Evolutionary conservation across 805 yeast species (phyloP), one percentile per base, ranked within the genome.

Genomic region (Monosporozyma yasuniensis): DNA sequence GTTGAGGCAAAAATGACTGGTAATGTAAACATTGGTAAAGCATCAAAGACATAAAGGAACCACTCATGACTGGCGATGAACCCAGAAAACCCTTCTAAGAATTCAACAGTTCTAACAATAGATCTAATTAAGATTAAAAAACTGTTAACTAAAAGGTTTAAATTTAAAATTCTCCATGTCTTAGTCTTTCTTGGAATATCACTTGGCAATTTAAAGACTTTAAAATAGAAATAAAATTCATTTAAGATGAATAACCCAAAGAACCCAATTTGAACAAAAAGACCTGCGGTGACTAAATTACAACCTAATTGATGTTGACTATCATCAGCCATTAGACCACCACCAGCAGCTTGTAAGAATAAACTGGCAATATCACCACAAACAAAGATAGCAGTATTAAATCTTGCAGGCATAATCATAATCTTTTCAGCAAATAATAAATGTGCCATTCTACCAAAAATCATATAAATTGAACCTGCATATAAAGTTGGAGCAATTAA

Each of bases 391-490:
- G 53, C 54, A 2, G 68, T 65, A 11, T 60, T 54, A 44, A 51
- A 60, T 44, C 56, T 56, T 5, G 58, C 44, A 8, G 60, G 61
- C 49, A 57, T 47, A 12, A 64, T 56, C 32, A 61, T 35, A 19
- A 52, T 44, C 9, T 54, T 48, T 38, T 51, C 54, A 28, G 60
- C 59, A 22, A 50, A 50, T 49, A 64, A 43, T 8, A 50, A 38
- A 25, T 39, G 50, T 5, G 63, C 51, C 28, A 66, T 38, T 48
- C 61, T 50, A 14, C 65, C 69, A 47, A 66, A 61, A 3, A 58
- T 12, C 68, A 66, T 64, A 48, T 68, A 67, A 22, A 66, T 60
- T 1, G 67, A 50, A 1, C 67, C 70, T 2, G 68, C 65, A 46
- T 60, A 57, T 12, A 66, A 54, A 1, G 69, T 56, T 3, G 71